Evolutionary conservation across 2,329 filamentous ascomycete species (phyloP).

Genomic region (Colletotrichum filicis): DNA sequence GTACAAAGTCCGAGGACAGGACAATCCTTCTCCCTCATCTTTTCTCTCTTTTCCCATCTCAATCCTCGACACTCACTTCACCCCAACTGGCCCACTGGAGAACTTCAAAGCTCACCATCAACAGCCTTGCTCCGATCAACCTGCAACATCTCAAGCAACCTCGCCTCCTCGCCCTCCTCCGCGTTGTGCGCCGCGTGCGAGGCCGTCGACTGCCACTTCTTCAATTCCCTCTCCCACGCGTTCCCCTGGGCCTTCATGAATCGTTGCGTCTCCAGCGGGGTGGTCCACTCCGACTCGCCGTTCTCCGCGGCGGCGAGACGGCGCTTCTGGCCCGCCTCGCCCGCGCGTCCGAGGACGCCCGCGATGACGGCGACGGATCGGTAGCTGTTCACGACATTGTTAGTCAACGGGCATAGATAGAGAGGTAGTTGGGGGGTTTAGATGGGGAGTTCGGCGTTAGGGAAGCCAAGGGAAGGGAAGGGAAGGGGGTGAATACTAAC

Average conservation of each 20-base stretch:
- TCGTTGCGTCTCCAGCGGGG: conserved; percentile 52
- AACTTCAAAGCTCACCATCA: neutral
- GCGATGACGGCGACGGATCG: conserved; percentile 84
- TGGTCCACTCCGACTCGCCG: conserved; percentile 73
- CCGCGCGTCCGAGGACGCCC: conserved; percentile 86
- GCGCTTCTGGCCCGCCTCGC: conserved; percentile 77
- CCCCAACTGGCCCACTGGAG: too few species aligned
- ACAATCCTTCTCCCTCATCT: neutral
- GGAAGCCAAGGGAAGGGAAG: neutral
- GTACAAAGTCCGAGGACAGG: neutral
- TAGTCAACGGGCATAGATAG: neutral
- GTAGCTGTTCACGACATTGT: conserved; percentile 63
- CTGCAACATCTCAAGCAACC: conserved; percentile 45
- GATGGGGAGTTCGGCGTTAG: neutral
- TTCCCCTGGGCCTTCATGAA: conserved; percentile 50
- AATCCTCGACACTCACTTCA: too few species aligned
- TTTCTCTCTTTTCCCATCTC: neutral
- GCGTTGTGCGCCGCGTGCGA: conserved; percentile 33
- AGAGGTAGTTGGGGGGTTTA: too few species aligned
- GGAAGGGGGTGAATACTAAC: conserved; percentile 54
- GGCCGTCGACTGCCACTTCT: conserved; percentile 44
- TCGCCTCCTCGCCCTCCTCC: conserved; percentile 46
- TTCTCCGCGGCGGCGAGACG: conserved; percentile 71
- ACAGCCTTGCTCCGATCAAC: conserved; percentile 15
- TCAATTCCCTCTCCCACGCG: conserved; percentile 42